phyloP scores from a whole-genome alignment of 805 yeast species.

The Ogataea wickerhamii region DNA sequence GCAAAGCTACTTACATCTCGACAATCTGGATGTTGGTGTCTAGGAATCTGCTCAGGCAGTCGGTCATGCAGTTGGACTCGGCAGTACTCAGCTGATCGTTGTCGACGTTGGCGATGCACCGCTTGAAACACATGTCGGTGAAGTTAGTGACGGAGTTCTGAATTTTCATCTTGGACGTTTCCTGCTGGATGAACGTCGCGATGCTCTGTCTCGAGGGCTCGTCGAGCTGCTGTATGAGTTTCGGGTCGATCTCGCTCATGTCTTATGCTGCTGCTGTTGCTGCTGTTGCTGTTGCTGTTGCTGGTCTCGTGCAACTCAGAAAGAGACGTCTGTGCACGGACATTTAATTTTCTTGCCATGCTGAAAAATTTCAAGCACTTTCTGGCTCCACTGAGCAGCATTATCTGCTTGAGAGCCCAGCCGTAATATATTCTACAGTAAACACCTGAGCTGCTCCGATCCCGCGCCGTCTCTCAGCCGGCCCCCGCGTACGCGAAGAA shows the following conservation, averaged over 20 bases:
- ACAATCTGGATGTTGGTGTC: slow-evolving; percentile 87
- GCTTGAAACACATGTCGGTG: slow-evolving; percentile 88
- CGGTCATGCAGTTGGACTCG: slow-evolving; percentile 72
- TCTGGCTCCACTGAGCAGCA: too few species aligned
- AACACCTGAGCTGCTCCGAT: too few species aligned
- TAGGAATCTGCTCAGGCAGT: slow-evolving; percentile 81
- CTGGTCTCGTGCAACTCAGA: too few species aligned
- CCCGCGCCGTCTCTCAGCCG: too few species aligned
- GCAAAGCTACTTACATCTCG: slow-evolving; percentile 36
- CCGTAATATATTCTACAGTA: too few species aligned
- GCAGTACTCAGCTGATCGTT: slow-evolving; percentile 45
- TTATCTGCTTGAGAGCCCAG: too few species aligned
- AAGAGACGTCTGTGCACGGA: too few species aligned
- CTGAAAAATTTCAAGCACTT: too few species aligned
- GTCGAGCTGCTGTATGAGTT: slow-evolving; percentile 42
- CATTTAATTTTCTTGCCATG: too few species aligned
- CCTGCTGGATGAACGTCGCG: slow-evolving; percentile 70
- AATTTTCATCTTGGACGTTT: slow-evolving; percentile 81
- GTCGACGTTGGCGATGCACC: slow-evolving; percentile 58
- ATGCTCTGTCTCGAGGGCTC: slow-evolving; percentile 72
- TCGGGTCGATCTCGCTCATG: slow-evolving; percentile 29
- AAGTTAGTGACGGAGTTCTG: slow-evolving; percentile 83
- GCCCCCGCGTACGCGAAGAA: too few species aligned
- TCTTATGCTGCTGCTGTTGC: neutral
- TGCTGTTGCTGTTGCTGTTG: too few species aligned